phyloP scores from a whole-genome alignment of 1,139 yeast genomes.

The Diutina neorugosa region DNA sequence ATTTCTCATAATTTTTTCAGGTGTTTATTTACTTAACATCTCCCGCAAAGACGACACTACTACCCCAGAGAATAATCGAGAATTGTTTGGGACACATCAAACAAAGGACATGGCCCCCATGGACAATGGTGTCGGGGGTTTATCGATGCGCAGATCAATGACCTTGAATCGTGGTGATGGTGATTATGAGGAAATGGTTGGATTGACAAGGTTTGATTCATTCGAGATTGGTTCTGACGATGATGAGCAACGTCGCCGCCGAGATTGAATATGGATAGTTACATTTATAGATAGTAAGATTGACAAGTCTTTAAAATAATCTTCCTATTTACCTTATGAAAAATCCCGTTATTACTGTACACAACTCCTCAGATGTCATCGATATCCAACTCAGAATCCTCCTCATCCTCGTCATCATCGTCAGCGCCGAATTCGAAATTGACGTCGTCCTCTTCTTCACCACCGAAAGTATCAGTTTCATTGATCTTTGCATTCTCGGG shows the following conservation, averaged over 20 bases:
- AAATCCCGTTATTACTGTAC: background rate
- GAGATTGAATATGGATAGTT: constrained; percentile 5
- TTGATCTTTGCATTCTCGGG: constrained; percentile 95
- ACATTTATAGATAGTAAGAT: background rate
- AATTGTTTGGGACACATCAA: constrained; percentile 52
- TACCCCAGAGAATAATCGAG: constrained; percentile 15
- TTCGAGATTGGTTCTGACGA: constrained; percentile 42
- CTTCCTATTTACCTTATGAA: background rate
- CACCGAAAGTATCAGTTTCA: constrained; percentile 95
- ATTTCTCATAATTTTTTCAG: constrained; percentile 75
- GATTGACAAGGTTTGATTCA: constrained; percentile 51
- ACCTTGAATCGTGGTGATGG: constrained; percentile 48
- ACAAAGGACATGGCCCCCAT: constrained; percentile 51
- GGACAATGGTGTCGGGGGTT: constrained; percentile 75
- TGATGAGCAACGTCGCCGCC: constrained; percentile 12
- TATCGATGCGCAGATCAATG: constrained; percentile 12
- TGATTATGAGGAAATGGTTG: constrained; percentile 40
- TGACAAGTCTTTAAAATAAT: constrained; percentile 5
- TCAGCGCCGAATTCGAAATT: constrained; percentile 98
- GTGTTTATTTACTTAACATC: constrained; percentile 74
- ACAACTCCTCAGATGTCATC: constrained; percentile 43
- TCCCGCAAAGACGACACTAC: constrained; percentile 48
- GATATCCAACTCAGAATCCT: constrained; percentile 57
- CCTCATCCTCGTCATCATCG: constrained; percentile 68
- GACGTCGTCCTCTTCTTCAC: constrained; percentile 93